Base-by-base conservation (phyloP, 169 alveolate genomes). In the Amoebophrya sp. region DNA sequence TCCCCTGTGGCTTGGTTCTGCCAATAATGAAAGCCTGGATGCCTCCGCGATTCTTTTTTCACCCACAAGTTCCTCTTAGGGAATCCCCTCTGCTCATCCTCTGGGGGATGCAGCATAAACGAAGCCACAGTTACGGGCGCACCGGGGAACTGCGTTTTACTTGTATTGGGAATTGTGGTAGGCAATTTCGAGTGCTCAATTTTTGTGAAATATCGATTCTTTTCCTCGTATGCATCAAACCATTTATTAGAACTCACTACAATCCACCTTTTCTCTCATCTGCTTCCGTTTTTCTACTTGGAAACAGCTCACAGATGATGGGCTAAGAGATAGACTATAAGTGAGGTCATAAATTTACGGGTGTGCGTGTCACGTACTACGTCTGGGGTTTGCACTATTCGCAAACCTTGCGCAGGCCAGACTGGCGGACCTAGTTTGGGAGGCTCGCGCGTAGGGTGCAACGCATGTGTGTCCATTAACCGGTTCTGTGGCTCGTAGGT, bases 401-500 rank as follows among this genome's bases (percentile, higher is more conserved):
- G 83, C 36, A 18, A 1, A 47, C 18, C n/a, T n/a, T n/a, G n/a
- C n/a, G n/a, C n/a, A 6, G 83, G 83, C 83, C 83, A 65, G 33
- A 6, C 33, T 10, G 83, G 83, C 83, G 1, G 36, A 6, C 39
- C 2, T 10, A 65, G 26, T 36, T 65, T 65, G 83, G 83, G 83
- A 29, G 83, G 83, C 83, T 65, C 83, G 83, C 2, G 33, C 12
- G 83, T 65, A 36, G n/a, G n/a, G 83, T 65, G 83, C 83, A 26
- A 36, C 83, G 83, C 83, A 0, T 6, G 18, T 10, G n/a, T 29
- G 83, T 65, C n/a, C 36, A 65, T 36, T 36, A 65, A 26, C 83
- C 83, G 83, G 83, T 65, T 65, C 33, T 65, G 2, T 0, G 83
- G 83, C n/a, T 65, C 83, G 83, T 65, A 65, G 36, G 83, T 65